Conservation (phyloP, 495 filamentous ascomycete species). For the Hypoxylon crocopeplum region DNA sequence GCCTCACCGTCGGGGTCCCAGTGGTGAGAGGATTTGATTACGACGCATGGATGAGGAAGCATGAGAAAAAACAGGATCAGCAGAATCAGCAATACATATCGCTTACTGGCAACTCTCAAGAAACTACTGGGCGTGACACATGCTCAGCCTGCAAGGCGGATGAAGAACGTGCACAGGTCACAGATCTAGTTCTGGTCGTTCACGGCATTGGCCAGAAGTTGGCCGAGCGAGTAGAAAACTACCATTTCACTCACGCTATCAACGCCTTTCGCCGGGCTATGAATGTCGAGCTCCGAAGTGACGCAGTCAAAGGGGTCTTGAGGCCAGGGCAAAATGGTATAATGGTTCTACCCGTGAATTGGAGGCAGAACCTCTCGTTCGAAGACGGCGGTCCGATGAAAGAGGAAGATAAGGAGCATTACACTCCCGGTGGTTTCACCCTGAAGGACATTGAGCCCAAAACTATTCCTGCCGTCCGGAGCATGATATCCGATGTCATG, state of each 20-base stretch:
- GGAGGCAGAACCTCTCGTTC: constrained; percentile 84
- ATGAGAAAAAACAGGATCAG: constrained; percentile 54
- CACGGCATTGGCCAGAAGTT: constrained; percentile 98
- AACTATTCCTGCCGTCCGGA: constrained; percentile 87
- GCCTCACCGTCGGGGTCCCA: constrained; percentile 78
- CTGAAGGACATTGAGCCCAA: constrained; percentile 90
- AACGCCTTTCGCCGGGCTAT: constrained; percentile 87
- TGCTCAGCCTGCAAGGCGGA: constrained; percentile 64
- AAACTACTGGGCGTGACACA: constrained; percentile 43
- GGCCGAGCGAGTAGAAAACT: constrained; percentile 94
- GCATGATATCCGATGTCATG: constrained; percentile 95
- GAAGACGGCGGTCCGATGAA: constrained; percentile 70
- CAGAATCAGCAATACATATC: constrained; percentile 41
- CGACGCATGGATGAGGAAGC: constrained; percentile 74
- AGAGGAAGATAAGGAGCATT: constrained; percentile 57
- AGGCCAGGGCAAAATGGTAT: constrained; percentile 67
- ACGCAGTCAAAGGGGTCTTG: constrained; percentile 74
- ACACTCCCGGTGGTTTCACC: constrained; percentile 69
- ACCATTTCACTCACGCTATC: constrained; percentile 94
- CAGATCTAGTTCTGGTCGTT: constrained; percentile 86
- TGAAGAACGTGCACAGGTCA: constrained; percentile 71
- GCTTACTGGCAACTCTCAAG: constrained; percentile 30
- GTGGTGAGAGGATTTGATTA: constrained; percentile 88
- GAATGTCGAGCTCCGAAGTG: constrained; percentile 81
- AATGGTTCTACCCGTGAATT: constrained; percentile 73